Evolutionary conservation across 352 stramenopile species (phyloP), one percentile per base, ranked within the genome.

Genomic region (Pythium periplocum): DNA sequence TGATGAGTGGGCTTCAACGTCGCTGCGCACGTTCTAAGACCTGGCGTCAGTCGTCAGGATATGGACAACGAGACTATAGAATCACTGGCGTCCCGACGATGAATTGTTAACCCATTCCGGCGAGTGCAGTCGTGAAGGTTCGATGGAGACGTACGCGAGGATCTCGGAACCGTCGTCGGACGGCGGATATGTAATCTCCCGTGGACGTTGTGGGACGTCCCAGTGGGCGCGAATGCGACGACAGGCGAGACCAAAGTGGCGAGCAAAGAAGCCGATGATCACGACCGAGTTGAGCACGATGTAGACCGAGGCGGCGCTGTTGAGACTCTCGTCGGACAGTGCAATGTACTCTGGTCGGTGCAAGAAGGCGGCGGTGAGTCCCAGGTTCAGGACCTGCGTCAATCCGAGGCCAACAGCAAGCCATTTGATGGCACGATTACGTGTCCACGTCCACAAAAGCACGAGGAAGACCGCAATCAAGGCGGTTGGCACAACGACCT

Each of bases 251-350:
- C 42, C 6, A 1, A 39, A 9, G 11, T 49, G 30, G 10, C 58
- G 52, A 31, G 51, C 50, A 41, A 55, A 65, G 52, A 51, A 65
- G 4, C 55, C 6, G 8, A 42, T 35, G 45, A 65, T 39, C 12
- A 61, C 52, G 2, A 65, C 34, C 17, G 58, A 66, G 63, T 85
- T 87, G 64, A 87, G 71, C 31, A 48, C 71, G 36, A 87, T 81
- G 53, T 76, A 85, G 32, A 71, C 73, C 30, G 80, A 60, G 0
- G 73, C 76, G 2, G 77, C 58, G 10, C 32, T 48, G 39, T 66
- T 73, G 12, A 7, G 31, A 9, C 17, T 30, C 2, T 17, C 11
- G 6, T 37, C 43, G 7, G 38, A 26, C 17, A 26, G 17, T 26
- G 17, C 17, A 26, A 26, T 26, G 17, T 26, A 0, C 17, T 26